A percentile compares a stretch with the other conserved stretches of the same genome.
phyloP scores from a whole-genome alignment of 164 flowering plant genomes.

The Piper longum region DNA sequence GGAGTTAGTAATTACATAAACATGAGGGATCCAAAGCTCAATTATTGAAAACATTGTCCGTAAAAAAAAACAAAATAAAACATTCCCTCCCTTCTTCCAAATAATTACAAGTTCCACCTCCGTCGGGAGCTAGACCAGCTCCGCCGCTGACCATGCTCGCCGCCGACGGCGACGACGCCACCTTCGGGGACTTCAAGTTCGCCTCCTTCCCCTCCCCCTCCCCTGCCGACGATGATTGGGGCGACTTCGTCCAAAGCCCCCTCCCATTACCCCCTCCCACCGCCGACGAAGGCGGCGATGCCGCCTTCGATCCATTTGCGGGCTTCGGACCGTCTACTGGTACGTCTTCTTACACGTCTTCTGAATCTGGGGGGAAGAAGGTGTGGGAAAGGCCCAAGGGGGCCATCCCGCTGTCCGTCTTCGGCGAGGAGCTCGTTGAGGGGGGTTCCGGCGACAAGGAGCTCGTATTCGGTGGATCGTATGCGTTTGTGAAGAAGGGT shows the following conservation, averaged over 20 bases:
- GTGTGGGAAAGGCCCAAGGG: slow-evolving; percentile 40
- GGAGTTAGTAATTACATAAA: too few species aligned
- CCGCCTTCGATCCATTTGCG: slow-evolving; percentile 11
- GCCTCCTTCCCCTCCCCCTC: slow-evolving; percentile 13
- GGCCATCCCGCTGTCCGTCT: slow-evolving; percentile 63
- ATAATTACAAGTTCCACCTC: too few species aligned
- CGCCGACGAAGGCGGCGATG: background rate
- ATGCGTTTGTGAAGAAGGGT: slow-evolving; percentile 5
- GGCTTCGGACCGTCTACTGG: slow-evolving; percentile 1
- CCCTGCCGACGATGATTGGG: slow-evolving; percentile 49
- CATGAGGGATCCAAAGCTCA: too few species aligned
- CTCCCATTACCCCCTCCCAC: slow-evolving; percentile 2
- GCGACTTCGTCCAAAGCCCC: slow-evolving; percentile 38
- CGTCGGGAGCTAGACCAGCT: too few species aligned
- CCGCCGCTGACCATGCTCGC: slow-evolving; percentile 1
- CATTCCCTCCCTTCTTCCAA: too few species aligned
- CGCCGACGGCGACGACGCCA: slow-evolving; percentile 41
- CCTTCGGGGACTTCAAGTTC: slow-evolving; percentile 67
- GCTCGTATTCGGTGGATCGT: slow-evolving; percentile 1
- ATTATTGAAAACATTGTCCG: too few species aligned
- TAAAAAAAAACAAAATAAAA: too few species aligned
- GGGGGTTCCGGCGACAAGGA: slow-evolving; percentile 11
- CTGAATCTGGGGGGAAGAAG: slow-evolving; percentile 3
- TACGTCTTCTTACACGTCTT: background rate
- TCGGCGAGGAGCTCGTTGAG: slow-evolving; percentile 34